Base-by-base conservation (phyloP, 257 asterid genomes). In the Solanum pimpinellifolium region DNA sequence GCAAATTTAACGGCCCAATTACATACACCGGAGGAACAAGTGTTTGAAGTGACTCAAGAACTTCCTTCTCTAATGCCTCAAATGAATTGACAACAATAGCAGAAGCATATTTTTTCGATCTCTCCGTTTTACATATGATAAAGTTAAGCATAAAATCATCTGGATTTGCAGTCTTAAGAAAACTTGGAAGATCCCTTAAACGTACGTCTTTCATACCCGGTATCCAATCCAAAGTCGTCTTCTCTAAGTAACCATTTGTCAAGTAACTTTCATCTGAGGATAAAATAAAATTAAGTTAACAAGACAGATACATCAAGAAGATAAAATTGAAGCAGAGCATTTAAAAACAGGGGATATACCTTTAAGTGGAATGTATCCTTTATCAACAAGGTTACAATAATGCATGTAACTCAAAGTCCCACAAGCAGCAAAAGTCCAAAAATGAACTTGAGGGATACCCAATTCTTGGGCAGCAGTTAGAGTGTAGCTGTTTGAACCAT, bases 381-480 rank as follows among this genome's bases (percentile, higher is more conserved):
- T 90, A 14, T 88, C 70, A 3, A 88, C 41, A 21, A 90, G 89
- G 14, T 88, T 29, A 23, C 49, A 44, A 15, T 68, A 86, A 4
- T 88, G 88, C 82, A 86, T 44, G 29, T 74, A 88, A 21, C 90
- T 81, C 44, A 90, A 47, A 68, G 80, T 66, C 9, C 89, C 87
- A 25, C 89, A 72, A 72, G 78, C 78, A 72, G 87, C 23, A 86
- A 86, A 76, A 1, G 90, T 88, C 89, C 92, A 90, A 8, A 88
- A 69, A 33, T 83, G 21, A 31, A 90, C 74, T 72, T 68, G 76
- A 18, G 92, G 90, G 27, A 90, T 47, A 11, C 89, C 92, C 29
- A 90, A 27, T n/a, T 88, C 92, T 35, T 83, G 62, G 1, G 92
- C 90, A 41, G 92, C 90, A 9, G 70, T 87, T 7, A 90, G 12